phyloP scores from a whole-genome alignment of 306 rosid species.

The Acacia melanoxylon region DNA sequence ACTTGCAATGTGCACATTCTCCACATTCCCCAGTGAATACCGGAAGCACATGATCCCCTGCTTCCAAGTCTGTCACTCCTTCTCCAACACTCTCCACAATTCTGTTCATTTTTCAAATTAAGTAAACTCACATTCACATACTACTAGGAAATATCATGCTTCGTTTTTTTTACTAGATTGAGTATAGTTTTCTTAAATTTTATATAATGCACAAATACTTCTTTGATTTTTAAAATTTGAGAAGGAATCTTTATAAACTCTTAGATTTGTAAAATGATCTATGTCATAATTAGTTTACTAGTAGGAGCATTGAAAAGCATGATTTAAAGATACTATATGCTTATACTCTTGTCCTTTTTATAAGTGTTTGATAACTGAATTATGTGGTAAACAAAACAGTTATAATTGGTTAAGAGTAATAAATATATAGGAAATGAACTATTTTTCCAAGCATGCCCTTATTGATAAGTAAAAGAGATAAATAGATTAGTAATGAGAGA shows the following conservation, averaged over 20 bases:
- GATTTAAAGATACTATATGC: background rate
- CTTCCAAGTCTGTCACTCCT: slow-evolving; percentile 31
- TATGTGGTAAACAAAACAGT: too few species aligned
- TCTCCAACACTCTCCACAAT: slow-evolving; percentile 20
- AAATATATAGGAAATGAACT: too few species aligned
- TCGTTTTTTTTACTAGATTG: too few species aligned
- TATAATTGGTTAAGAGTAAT: too few species aligned
- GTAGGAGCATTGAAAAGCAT: background rate
- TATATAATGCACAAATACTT: background rate
- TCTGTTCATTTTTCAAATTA: background rate
- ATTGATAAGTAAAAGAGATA: too few species aligned
- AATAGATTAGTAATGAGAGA: too few species aligned
- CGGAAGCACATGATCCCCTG: slow-evolving; percentile 49
- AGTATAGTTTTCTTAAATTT: too few species aligned
- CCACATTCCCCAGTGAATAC: slow-evolving; percentile 46
- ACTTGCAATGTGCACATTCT: slow-evolving; percentile 42
- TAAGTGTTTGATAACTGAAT: too few species aligned
- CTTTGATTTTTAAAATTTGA: background rate
- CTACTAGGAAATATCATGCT: too few species aligned
- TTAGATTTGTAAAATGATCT: too few species aligned
- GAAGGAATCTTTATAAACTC: background rate
- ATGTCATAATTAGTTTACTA: background rate
- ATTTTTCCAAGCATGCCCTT: too few species aligned
- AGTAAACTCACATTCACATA: background rate
- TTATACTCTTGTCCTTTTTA: background rate